Evolutionary conservation across 768 basidiomycete species (phyloP), one percentile per base, ranked within the genome.

Genomic region (Russula abietina): DNA sequence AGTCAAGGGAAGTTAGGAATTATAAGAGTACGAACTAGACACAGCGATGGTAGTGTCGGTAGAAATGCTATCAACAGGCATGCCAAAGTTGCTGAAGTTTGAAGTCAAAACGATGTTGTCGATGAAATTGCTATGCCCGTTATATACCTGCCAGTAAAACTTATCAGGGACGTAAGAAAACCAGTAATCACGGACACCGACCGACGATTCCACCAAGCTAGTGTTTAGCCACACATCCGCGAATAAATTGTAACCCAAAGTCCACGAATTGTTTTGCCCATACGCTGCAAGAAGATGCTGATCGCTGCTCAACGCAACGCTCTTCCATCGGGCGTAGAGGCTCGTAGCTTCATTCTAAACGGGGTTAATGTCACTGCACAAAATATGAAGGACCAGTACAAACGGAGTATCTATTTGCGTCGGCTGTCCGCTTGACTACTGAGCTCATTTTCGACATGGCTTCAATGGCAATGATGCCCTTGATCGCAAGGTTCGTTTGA

Each of bases 401-500:
- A 11, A 73, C 75, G 5, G 55, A 49, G 59, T 71, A 77, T 50
- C 70, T 60, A 12, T 57, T 32, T 0, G 64, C 67, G 17, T 73
- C 69, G 0, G 32, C 56, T 0, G 36, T 28, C 8, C 70, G 28
- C 0, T 70, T 68, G 14, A 72, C 43, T 2, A 68, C 57, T 1
- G 71, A 66, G 4, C 78, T 76, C 45, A 88, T 83, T 61, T 81
- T 74, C 3, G 81, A 76, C 84, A 88, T 86, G 7, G 82, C 83
- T 64, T 80, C 74, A 69, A 88, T 85, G 6, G 84, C 86, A 54
- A 86, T 73, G 62, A 87, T 85, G 33, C 86, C 87, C 68, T 88
- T 89, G 72, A 87, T 82, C n/a, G 24, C 24, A 28, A 87, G 75
- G 68, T 87, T 87, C 17, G 86, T 87, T 69, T 86, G 83, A 67